Conservation (phyloP, 1,139 yeast species). For the Meyerozyma athensensis region DNA sequence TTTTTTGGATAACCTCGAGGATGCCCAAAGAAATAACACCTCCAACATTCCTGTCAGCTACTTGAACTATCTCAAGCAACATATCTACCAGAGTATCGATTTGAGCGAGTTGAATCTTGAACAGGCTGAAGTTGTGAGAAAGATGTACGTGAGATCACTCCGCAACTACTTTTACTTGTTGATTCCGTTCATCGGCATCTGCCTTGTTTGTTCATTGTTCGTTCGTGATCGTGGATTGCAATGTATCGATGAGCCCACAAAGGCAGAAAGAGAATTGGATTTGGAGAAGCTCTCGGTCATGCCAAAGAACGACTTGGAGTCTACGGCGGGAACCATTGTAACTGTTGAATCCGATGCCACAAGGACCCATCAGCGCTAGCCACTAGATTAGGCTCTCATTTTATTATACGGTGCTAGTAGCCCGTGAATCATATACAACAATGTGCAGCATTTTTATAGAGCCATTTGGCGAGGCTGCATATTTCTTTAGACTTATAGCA, state of each 20-base stretch:
- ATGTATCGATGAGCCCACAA: slow-evolving; percentile 32
- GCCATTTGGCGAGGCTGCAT: too few relatives aligned
- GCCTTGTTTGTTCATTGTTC: slow-evolving; percentile 31
- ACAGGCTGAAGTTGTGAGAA: slow-evolving; percentile 23
- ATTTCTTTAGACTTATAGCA: too few relatives aligned
- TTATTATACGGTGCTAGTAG: too few relatives aligned
- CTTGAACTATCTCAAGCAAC: slow-evolving; percentile 19
- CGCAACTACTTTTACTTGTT: slow-evolving; percentile 36
- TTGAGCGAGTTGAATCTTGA: slow-evolving; percentile 17
- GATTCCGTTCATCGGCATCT: slow-evolving; percentile 39
- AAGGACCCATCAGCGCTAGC: not conserved
- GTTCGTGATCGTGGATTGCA: slow-evolving; percentile 40
- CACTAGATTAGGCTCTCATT: too few relatives aligned
- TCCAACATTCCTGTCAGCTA: slow-evolving; percentile 10
- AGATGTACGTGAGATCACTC: slow-evolving; percentile 34
- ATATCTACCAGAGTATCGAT: slow-evolving; percentile 31
- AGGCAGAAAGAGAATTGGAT: slow-evolving; percentile 8
- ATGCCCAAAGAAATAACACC: slow-evolving; percentile 4
- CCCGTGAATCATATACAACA: too few relatives aligned
- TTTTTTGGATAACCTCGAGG: slow-evolving; percentile 21
- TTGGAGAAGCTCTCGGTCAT: not conserved
- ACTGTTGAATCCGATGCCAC: not conserved
- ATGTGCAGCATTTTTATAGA: too few relatives aligned
- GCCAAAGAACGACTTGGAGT: not conserved
- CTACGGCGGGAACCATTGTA: not conserved